Evolutionary conservation across 2,329 filamentous ascomycete species (phyloP).

Genomic region (Rutstroemia sp.): DNA sequence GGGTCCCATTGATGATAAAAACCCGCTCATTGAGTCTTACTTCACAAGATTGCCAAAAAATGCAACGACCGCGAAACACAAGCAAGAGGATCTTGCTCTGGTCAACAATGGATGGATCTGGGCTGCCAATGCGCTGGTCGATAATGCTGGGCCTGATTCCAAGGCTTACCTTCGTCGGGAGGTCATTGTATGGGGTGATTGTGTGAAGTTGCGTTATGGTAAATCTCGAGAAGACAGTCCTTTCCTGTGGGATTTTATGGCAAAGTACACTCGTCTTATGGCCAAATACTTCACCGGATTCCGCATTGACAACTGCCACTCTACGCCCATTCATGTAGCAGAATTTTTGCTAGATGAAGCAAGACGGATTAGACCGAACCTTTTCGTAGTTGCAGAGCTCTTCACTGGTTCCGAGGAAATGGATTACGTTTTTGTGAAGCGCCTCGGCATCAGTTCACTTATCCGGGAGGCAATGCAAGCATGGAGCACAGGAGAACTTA

Average conservation of each 20-base stretch:
- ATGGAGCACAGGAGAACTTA: slow-evolving; percentile 91
- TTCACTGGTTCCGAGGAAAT: slow-evolving; percentile 94
- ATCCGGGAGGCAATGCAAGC: slow-evolving; percentile 98
- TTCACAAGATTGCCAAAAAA: slow-evolving; percentile 85
- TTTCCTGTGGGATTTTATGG: slow-evolving; percentile 94
- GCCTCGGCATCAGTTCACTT: slow-evolving; percentile 81
- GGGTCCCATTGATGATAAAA: slow-evolving; percentile 68
- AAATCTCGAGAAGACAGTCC: slow-evolving; percentile 74
- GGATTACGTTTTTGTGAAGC: slow-evolving; percentile 93
- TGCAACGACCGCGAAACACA: slow-evolving; percentile 68
- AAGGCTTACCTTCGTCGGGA: slow-evolving; percentile 92
- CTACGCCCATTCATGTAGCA: slow-evolving; percentile 87
- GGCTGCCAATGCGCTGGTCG: slow-evolving; percentile 88
- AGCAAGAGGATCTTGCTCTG: slow-evolving; percentile 68
- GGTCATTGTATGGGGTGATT: slow-evolving; percentile 97
- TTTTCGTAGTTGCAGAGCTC: slow-evolving; percentile 90
- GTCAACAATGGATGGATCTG: slow-evolving; percentile 99
- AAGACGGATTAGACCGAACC: slow-evolving; percentile 75
- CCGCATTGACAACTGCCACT: slow-evolving; percentile 97
- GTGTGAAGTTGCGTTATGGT: slow-evolving; percentile 93
- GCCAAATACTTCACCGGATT: slow-evolving; percentile 94
- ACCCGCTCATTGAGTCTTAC: slow-evolving; percentile 85
- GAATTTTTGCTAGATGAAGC: slow-evolving; percentile 94
- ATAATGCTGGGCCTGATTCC: slow-evolving; percentile 86
- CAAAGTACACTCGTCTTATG: slow-evolving; percentile 81